Conservation (phyloP, 345 rosid species). For the Rhodamnia argentea region DNA sequence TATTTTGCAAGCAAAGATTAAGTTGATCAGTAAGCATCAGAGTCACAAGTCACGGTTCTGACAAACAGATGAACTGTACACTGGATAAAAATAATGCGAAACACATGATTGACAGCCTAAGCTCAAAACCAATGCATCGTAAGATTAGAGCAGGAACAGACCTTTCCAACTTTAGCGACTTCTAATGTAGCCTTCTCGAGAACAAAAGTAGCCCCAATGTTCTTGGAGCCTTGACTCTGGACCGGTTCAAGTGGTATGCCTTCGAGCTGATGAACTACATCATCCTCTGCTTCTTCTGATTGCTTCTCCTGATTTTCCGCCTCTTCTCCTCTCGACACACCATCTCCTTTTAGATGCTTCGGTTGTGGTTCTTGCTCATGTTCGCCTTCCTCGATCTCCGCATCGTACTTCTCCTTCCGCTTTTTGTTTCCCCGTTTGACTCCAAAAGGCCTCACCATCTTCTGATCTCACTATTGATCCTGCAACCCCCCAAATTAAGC, state of each 20-base stretch:
- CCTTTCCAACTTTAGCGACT: constrained; percentile 98
- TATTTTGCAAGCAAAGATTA: neutral
- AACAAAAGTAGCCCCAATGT: constrained; percentile 49
- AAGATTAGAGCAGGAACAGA: constrained; percentile 1
- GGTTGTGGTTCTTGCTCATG: constrained; percentile 6
- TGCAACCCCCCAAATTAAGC: neutral
- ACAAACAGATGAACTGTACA: neutral
- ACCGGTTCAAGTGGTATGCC: constrained; percentile 46
- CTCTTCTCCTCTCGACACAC: constrained; percentile 6
- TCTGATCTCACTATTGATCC: neutral
- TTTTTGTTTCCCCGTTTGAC: constrained; percentile 55
- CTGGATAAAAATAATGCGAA: neutral
- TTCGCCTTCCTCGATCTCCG: constrained; percentile 32
- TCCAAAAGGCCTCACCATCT: constrained; percentile 62
- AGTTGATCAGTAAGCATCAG: neutral
- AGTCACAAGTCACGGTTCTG: neutral
- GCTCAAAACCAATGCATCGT: neutral
- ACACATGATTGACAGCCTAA: neutral
- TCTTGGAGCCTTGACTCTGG: constrained; percentile 11
- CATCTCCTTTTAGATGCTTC: constrained; percentile 11
- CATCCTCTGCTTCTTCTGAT: constrained; percentile 13
- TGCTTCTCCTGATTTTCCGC: constrained; percentile 10
- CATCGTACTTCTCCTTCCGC: constrained; percentile 52
- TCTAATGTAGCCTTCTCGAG: constrained; percentile 84
- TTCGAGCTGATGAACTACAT: constrained; percentile 17